Percentiles rank a stretch among this genome's conserved stretches.
Evolutionary conservation across 1,139 yeast genomes (phyloP).

Genomic region (Geotrichum citri-aurantii): DNA sequence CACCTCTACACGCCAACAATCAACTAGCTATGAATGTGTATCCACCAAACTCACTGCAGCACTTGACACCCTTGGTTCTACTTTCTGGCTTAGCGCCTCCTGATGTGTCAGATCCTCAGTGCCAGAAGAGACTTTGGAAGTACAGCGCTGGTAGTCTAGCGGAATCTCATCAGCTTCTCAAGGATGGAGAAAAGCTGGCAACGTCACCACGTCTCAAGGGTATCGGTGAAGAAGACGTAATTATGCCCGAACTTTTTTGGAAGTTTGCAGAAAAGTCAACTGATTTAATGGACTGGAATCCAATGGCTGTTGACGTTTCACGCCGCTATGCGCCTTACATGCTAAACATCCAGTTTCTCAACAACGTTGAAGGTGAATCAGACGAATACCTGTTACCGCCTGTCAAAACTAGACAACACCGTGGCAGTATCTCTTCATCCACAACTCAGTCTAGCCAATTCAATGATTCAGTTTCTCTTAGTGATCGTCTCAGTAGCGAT

Average conservation of each 20-base stretch:
- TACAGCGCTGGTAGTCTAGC: slow-evolving; percentile 6
- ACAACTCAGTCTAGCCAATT: neutral
- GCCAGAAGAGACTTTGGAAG: slow-evolving; percentile 4
- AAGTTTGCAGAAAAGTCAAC: slow-evolving; percentile 14
- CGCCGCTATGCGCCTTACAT: slow-evolving; percentile 18
- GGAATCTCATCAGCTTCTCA: slow-evolving; percentile 22
- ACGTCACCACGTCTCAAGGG: slow-evolving; percentile 16
- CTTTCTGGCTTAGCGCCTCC: slow-evolving; percentile 27
- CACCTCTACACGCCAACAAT: neutral
- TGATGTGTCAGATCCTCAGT: neutral
- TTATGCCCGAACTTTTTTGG: slow-evolving; percentile 18
- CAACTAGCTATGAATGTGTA: slow-evolving; percentile 22
- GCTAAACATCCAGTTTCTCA: slow-evolving; percentile 25
- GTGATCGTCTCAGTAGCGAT: slow-evolving; percentile 2
- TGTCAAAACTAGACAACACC: slow-evolving; percentile 4
- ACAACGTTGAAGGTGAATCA: slow-evolving; percentile 1
- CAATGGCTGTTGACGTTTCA: slow-evolving; percentile 12
- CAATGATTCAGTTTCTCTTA: slow-evolving; percentile 4
- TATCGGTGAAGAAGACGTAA: slow-evolving; percentile 11
- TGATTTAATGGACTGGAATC: slow-evolving; percentile 15
- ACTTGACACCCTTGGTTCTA: slow-evolving; percentile 28
- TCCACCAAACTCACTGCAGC: slow-evolving; percentile 26
- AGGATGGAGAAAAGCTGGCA: slow-evolving; percentile 24
- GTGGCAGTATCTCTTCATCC: neutral
- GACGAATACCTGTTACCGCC: slow-evolving; percentile 17